A percentile compares a stretch with the other conserved stretches of the same genome.
These are phyloP conservation scores for Hygrocybe punicea DNA, from an alignment of 768 basidiomycete genomes.

Conservation along the genomic window DNA sequence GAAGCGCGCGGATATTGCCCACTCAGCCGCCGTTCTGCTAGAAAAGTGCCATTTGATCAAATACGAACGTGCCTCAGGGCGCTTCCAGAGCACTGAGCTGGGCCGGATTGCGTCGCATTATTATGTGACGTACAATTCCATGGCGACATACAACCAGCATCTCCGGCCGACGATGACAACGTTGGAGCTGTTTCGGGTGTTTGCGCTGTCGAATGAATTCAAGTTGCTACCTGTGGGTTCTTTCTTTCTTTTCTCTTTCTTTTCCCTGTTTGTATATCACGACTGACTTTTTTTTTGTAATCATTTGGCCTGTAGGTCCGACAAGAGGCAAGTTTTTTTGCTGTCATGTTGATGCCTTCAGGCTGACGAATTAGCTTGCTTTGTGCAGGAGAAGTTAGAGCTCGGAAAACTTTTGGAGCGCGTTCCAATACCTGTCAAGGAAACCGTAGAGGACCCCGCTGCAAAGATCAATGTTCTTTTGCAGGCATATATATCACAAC, in stretches of 20 bases:
- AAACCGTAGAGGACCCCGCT: conserved; percentile 91
- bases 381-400: conserved; percentile 71
- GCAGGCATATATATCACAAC: conserved; percentile 90
- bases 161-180: conserved; percentile 80
- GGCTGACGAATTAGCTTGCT: conserved; percentile 19
- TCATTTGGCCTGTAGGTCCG: conserved; percentile 60
- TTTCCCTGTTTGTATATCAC: no score
- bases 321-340: conserved; percentile 46
- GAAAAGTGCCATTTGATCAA: conserved; percentile 95
- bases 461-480: conserved; percentile 97
- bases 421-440: conserved; percentile 96
- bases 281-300: conserved; percentile 6
- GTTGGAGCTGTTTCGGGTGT: conserved; percentile 92
- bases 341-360: conserved; percentile 12
- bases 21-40: conserved; percentile 87
- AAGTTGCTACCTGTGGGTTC: conserved; percentile 79
- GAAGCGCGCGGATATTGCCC: conserved; percentile 90
- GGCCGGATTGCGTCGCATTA: conserved; percentile 94
- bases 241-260: no score
- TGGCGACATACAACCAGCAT: conserved; percentile 96
- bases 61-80: conserved; percentile 83
- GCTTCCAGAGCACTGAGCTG: conserved; percentile 92
- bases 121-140: conserved; percentile 92
- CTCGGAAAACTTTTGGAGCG: conserved; percentile 85
- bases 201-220: conserved; percentile 94